These are phyloP conservation scores for Fusarium oligoseptatum DNA, from an alignment of 2,329 filamentous ascomycete species.

Conservation along the genomic window DNA sequence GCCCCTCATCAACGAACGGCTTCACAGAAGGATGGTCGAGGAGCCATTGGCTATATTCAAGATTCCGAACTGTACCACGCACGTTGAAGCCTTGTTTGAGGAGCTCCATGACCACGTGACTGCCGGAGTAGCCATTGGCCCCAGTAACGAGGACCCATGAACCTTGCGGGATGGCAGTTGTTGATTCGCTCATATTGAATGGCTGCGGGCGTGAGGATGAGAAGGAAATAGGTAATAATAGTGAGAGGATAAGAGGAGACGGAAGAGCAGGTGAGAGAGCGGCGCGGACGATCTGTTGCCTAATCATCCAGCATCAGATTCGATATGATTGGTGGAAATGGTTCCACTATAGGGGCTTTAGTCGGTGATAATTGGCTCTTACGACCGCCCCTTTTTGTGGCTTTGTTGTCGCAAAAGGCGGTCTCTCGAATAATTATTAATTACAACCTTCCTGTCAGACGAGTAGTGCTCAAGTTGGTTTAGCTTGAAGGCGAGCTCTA, in stretches of 20 bases:
- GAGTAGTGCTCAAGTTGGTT: background rate
- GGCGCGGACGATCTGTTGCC: background rate
- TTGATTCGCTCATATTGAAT: background rate
- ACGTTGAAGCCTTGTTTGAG: conserved; percentile 1
- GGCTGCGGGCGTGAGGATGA: background rate
- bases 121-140: conserved; percentile 2
- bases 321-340: background rate
- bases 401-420: background rate
- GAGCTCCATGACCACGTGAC: background rate
- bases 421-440: background rate
- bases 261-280: background rate
- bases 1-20: background rate
- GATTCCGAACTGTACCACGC: conserved; percentile 7
- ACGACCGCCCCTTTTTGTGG: background rate
- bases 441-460: background rate
- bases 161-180: background rate
- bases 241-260: background rate
- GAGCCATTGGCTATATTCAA: conserved; percentile 4
- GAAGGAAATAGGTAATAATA: background rate
- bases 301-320: background rate
- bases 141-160: conserved; percentile 9
- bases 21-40: conserved; percentile 3
- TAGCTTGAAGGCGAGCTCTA: background rate
- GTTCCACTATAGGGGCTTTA: background rate
- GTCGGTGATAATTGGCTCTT: background rate